A percentile compares a stretch with the other conserved stretches of the same genome.
Evolutionary conservation across 225 moss, liverwort and hornwort species (phyloP).

Genomic region (Asterella californica): DNA sequence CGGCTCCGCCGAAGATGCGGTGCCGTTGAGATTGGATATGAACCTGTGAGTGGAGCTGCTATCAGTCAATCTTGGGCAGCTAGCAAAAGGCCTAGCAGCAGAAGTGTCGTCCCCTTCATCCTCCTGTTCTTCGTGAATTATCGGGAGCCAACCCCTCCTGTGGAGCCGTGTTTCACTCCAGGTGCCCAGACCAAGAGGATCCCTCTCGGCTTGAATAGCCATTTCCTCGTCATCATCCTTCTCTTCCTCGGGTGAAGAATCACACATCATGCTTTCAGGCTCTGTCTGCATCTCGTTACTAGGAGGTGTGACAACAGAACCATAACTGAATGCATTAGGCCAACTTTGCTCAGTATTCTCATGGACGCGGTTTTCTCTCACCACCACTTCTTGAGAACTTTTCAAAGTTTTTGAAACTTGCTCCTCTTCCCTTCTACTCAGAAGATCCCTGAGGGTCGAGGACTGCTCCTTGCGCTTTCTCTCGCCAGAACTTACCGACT

Average conservation of each 20-base stretch:
- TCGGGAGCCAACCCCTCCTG: constrained; percentile 80
- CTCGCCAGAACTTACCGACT: constrained; percentile 33
- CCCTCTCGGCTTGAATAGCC: constrained; percentile 24
- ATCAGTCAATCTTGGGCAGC: constrained; percentile 38
- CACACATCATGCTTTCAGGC: constrained; percentile 18
- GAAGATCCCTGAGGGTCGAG: constrained; percentile 43
- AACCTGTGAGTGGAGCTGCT: not conserved
- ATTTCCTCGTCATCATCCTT: constrained; percentile 15
- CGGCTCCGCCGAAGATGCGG: not conserved
- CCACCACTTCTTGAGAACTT: constrained; percentile 13
- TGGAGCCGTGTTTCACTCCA: constrained; percentile 69
- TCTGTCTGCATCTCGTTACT: constrained; percentile 1
- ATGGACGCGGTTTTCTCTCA: not conserved
- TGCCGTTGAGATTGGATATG: not conserved
- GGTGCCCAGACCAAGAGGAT: constrained; percentile 43
- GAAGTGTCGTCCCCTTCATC: constrained; percentile 32
- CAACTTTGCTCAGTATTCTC: constrained; percentile 18
- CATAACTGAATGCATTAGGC: not conserved
- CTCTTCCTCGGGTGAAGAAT: constrained; percentile 18
- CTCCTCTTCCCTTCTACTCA: constrained; percentile 37
- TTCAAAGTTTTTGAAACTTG: constrained; percentile 1
- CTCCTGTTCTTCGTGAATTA: constrained; percentile 78
- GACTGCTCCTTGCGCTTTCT: constrained; percentile 41
- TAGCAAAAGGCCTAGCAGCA: constrained; percentile 26
- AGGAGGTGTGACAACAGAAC: not conserved